Evolutionary conservation across 768 basidiomycete genomes (phyloP).

Genomic region (Amanita thiersii): DNA sequence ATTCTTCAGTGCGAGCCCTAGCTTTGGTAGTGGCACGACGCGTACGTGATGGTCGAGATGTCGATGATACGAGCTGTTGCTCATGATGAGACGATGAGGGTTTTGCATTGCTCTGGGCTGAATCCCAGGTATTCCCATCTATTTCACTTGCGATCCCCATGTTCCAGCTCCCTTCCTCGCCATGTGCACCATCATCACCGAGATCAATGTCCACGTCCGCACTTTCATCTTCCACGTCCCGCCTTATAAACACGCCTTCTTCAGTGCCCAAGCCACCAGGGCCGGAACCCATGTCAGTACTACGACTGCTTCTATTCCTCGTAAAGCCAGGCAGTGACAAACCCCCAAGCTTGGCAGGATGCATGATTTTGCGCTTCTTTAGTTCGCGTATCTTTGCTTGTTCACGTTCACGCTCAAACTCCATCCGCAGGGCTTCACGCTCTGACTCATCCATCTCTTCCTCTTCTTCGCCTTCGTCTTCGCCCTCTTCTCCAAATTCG

Average conservation of each 20-base stretch:
- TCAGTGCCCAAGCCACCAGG: slow-evolving; percentile 14
- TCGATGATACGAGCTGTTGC: too few species aligned
- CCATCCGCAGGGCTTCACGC: slow-evolving; percentile 19
- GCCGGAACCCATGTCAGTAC: too few species aligned
- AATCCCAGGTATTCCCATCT: background rate
- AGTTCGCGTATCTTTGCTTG: slow-evolving; percentile 47
- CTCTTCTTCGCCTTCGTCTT: slow-evolving; percentile 21
- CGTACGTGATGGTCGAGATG: too few species aligned
- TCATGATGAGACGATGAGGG: too few species aligned
- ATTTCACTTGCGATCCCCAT: slow-evolving; percentile 1
- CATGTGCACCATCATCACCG: slow-evolving; percentile 18
- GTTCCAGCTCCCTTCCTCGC: background rate
- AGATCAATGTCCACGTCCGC: slow-evolving; percentile 48
- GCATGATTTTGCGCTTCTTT: slow-evolving; percentile 41
- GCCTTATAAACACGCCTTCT: slow-evolving; percentile 42
- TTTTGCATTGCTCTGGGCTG: slow-evolving; percentile 1
- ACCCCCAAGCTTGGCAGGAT: slow-evolving; percentile 19
- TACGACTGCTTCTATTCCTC: too few species aligned
- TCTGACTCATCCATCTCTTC: slow-evolving; percentile 21
- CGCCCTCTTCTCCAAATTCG: slow-evolving; percentile 17
- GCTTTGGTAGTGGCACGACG: too few species aligned
- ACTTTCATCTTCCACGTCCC: slow-evolving; percentile 54
- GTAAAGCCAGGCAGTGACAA: slow-evolving; percentile 18
- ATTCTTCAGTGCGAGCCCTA: too few species aligned
- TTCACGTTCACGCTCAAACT: slow-evolving; percentile 29